phyloP scores from a whole-genome alignment of 495 filamentous ascomycete species.

The Staphylotrichum tortipilum region DNA sequence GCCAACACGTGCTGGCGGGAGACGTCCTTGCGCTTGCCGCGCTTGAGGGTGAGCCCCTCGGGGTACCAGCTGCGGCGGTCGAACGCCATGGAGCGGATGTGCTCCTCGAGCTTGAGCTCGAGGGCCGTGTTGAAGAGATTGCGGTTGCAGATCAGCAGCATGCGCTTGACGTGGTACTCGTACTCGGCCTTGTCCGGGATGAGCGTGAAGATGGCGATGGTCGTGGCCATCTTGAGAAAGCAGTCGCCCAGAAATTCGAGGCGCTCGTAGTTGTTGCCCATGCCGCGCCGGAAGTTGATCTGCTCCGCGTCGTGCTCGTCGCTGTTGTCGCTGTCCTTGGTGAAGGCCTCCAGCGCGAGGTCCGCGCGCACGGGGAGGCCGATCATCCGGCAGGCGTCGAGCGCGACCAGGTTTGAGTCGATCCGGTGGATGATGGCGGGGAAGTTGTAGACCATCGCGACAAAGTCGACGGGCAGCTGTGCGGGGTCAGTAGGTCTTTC shows the following conservation, averaged over 20 bases:
- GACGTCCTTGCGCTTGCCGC: conserved; percentile 40
- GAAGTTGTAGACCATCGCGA: conserved; percentile 61
- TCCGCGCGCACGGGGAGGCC: conserved; percentile 49
- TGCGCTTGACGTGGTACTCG: conserved; percentile 81
- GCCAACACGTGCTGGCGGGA: conserved; percentile 52
- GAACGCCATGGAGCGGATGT: conserved; percentile 74
- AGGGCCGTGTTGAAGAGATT: conserved; percentile 74
- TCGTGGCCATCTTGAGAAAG: conserved; percentile 93
- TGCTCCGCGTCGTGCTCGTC: conserved; percentile 65
- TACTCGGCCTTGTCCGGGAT: conserved; percentile 76
- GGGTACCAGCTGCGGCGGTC: conserved; percentile 78
- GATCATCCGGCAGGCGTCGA: conserved; percentile 55
- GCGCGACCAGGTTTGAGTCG: conserved; percentile 71
- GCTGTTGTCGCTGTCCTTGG: conserved; percentile 88
- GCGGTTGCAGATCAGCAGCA: conserved; percentile 86
- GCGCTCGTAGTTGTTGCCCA: conserved; percentile 95
- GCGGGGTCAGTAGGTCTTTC: conserved; percentile 21
- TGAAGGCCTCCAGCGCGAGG: conserved; percentile 80
- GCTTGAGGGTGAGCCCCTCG: conserved; percentile 52
- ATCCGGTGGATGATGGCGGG: conserved; percentile 78
- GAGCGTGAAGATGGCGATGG: conserved; percentile 68
- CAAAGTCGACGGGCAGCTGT: conserved; percentile 56
- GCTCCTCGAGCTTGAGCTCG: conserved; percentile 61
- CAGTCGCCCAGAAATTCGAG: conserved; percentile 91
- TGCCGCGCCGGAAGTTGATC: conserved; percentile 72